Evolutionary conservation across 305 asterid genomes (phyloP), one percentile per base, ranked within the genome.

Genomic region (Monarda citriodora): DNA sequence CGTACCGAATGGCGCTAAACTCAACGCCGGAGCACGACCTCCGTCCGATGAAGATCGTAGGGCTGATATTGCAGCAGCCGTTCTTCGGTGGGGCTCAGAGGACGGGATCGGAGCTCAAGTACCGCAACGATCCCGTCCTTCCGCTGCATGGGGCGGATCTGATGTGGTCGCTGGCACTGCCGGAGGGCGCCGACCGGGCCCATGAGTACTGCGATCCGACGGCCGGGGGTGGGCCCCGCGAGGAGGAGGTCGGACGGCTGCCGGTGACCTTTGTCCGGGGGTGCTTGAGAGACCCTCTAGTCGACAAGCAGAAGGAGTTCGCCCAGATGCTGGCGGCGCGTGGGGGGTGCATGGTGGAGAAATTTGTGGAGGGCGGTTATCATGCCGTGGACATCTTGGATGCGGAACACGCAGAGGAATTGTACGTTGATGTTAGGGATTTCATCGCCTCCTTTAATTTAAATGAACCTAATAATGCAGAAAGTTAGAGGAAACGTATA

Each of bases 91-190:
- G 80, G 48, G 47, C 45, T 29, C 38, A 9, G 18, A 68, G 85
- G 80, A 78, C 85, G 0, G 73, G 56, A 46, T 82, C 94, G n/a
- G 87, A 85, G 66, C 72, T 78, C 53, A 63, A 41, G 41, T 5
- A 57, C 26, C 1, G 42, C 12, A n/a, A 67, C 25, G 79, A 85
- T 47, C 59, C 12, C 9, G 16, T 79, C 13, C 16, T 71, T 18
- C 85, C 94, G 10, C 62, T 77, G 66, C 80, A 80, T 18, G 78
- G 53, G 12, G 53, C 76, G 23, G 85, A 84, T 64, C 69, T 82
- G 60, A 25, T 85, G 80, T 88, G 96, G 96, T 58, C 75, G 38
- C 69, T 88, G 12, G 79, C 83, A 10, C 70, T 88, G 75, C 96
- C 94, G 1, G 50, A 77, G 26, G 83, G 66, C 3, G 79, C 74